Base-by-base conservation (phyloP, 2,329 filamentous ascomycete genomes). In the Neoarthrinium moseri region DNA sequence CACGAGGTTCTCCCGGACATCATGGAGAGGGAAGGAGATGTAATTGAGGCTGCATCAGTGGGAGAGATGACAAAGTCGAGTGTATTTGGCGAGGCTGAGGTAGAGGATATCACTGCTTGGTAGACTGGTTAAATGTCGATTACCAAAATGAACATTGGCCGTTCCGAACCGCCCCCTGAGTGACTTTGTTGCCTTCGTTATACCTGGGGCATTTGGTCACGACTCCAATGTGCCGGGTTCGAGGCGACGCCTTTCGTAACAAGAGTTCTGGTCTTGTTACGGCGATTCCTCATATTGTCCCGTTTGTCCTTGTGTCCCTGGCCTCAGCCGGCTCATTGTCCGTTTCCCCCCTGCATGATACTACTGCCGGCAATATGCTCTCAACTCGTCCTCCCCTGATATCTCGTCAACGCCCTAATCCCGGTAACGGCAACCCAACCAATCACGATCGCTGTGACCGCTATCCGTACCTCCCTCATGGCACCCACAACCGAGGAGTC, bases 61-160 rank as follows among this genome's bases (percentile, higher is more conserved):
- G 83, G 83, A 13, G 71, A 81, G 56, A 67, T 91, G 51, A 89
- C 81, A 15, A 96, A 95, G 73, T 91, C 81, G 46, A 96, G 91
- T 68, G 94, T 89, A 0, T 96, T 96, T 72, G 91, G 92, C 13
- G 91, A 97, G 70, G 91, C 90, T 1, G 94, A 97, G 69, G 90
- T 96, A 17, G 92, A 92, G 50, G 94, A 97, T 63, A 96, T 96
- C 56, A 96, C 91, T 26, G 91, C 90, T 18, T 96, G 91, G 91
- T 96, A 80, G 68, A 49, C 22, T 18, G 39, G n/a, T 17, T 21
- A n/a, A n/a, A n/a, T n/a, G n/a, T n/a, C n/a, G 32, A 8, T n/a
- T 29, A 8, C 26, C 8, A 8, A 29, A 7, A 29, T 29, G 8
- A 8, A 29, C n/a, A n/a, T 29, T 29, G 26, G 26, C 26, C 26